These are phyloP conservation scores for Pulicaria dysenterica DNA, from an alignment of 129 eudicot species.

Conservation along the genomic window DNA sequence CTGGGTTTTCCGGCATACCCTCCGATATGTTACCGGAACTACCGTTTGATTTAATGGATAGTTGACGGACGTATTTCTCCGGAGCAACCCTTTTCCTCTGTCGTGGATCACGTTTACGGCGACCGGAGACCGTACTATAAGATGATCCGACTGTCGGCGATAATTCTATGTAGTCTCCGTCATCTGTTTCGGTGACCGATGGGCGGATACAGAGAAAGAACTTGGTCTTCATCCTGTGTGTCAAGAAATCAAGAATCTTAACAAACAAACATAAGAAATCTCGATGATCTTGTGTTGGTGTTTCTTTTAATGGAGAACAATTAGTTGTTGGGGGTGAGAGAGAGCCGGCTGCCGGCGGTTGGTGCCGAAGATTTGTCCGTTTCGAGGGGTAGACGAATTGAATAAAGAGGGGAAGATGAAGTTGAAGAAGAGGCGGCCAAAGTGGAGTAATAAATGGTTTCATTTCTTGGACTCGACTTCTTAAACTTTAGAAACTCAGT, in stretches of 20 bases:
- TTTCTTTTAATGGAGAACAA: not conserved
- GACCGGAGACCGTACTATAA: constrained; percentile 15
- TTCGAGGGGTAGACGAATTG: constrained; percentile 1
- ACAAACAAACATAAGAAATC: not conserved
- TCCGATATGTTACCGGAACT: constrained; percentile 17
- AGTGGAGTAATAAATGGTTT: constrained; percentile 34
- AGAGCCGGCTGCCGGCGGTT: constrained; percentile 25
- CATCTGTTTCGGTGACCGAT: constrained; percentile 24
- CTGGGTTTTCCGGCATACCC: constrained; percentile 10
- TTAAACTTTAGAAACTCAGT: constrained; percentile 43
- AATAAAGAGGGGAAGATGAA: constrained; percentile 19
- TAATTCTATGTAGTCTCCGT: constrained; percentile 28
- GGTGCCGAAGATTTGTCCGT: constrained; percentile 30
- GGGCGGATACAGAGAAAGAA: constrained; percentile 48
- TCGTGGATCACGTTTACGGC: constrained; percentile 11
- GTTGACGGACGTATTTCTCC: constrained; percentile 29
- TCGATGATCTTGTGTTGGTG: constrained; percentile 18
- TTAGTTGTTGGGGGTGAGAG: constrained; percentile 4
- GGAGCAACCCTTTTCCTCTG: constrained; percentile 27
- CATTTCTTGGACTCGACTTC: constrained; percentile 29
- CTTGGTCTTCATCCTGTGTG: constrained; percentile 38
- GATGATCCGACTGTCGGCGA: constrained; percentile 28
- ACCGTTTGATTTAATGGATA: constrained; percentile 18
- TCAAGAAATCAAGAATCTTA: not conserved
- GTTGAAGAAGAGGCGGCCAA: no score